Conservation (phyloP, 257 asterid species). For the Echium plantagineum region DNA sequence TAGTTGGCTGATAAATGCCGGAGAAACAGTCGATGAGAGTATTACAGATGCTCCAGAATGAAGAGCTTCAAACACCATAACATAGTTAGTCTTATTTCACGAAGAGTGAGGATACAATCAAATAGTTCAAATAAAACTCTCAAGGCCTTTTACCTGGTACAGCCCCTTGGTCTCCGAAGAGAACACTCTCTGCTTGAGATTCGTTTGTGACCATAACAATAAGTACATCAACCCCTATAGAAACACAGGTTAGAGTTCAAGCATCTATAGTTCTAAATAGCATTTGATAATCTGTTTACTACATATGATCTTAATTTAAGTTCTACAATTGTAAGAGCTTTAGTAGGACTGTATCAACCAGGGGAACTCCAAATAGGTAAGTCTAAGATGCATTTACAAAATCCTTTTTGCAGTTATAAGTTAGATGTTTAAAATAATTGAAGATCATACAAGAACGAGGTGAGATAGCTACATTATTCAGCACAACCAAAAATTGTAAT, state of each 20-base stretch:
- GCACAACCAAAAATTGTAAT: too few relatives aligned
- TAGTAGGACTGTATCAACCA: too few relatives aligned
- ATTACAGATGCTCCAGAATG: conserved; percentile 75
- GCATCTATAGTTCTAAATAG: conserved; percentile 8
- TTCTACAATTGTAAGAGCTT: too few relatives aligned
- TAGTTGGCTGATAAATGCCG: conserved; percentile 75
- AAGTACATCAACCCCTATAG: conserved; percentile 68
- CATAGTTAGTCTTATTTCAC: conserved; percentile 22
- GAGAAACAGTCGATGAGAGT: conserved; percentile 93
- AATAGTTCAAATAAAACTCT: conserved; percentile 6
- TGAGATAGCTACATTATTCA: too few relatives aligned
- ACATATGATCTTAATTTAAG: neutral
- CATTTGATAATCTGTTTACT: neutral
- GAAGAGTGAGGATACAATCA: conserved; percentile 1
- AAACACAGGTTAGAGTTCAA: conserved; percentile 17
- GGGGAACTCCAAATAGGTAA: too few relatives aligned
- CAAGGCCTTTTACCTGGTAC: conserved; percentile 49
- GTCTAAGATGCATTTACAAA: too few relatives aligned
- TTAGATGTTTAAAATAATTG: too few relatives aligned
- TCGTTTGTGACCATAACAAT: conserved; percentile 92
- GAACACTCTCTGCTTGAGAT: conserved; percentile 87
- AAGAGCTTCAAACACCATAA: conserved; percentile 50
- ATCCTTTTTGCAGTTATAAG: too few relatives aligned
- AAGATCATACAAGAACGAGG: too few relatives aligned
- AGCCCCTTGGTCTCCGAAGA: conserved; percentile 73